phyloP scores from a whole-genome alignment of 345 rosid species.

The Brassica incana region DNA sequence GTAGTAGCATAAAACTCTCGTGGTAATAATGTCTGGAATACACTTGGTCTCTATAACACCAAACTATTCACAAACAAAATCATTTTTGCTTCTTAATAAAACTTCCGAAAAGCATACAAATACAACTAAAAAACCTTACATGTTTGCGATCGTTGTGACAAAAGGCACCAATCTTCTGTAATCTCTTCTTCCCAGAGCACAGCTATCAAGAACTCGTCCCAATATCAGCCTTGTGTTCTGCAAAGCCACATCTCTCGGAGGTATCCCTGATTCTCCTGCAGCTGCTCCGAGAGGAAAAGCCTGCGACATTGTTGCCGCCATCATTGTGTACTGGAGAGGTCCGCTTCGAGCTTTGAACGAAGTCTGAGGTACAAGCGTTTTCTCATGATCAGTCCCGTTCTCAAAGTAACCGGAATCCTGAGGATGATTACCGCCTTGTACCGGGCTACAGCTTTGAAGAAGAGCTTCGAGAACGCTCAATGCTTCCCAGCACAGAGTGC shows the following conservation, averaged over 20 bases:
- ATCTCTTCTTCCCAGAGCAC: constrained; percentile 87
- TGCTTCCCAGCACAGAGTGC: constrained; percentile 89
- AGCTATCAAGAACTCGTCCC: constrained; percentile 82
- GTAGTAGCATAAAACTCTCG: constrained; percentile 14
- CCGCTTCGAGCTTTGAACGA: constrained; percentile 95
- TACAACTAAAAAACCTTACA: not conserved
- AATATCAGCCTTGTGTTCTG: constrained; percentile 83
- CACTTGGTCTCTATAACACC: constrained; percentile 24
- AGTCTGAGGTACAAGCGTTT: constrained; percentile 72
- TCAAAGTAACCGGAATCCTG: constrained; percentile 65
- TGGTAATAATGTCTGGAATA: constrained; percentile 6
- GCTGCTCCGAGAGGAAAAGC: constrained; percentile 43
- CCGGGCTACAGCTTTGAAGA: constrained; percentile 89
- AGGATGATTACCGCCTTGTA: constrained; percentile 58
- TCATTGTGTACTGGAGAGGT: constrained; percentile 69
- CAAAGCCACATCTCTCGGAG: constrained; percentile 80
- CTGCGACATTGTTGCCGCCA: constrained; percentile 46
- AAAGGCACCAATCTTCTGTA: constrained; percentile 92
- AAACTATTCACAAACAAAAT: constrained; percentile 32
- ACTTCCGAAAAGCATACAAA: constrained; percentile 11
- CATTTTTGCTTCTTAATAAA: constrained; percentile 23
- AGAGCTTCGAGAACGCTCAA: constrained; percentile 90
- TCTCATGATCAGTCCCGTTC: constrained; percentile 65
- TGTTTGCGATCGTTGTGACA: constrained; percentile 50
- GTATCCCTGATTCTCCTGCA: constrained; percentile 56